A percentile compares a stretch with the other conserved stretches of the same genome.
phyloP scores from a whole-genome alignment of 352 stramenopile species.

The Globisporangium parvum region DNA sequence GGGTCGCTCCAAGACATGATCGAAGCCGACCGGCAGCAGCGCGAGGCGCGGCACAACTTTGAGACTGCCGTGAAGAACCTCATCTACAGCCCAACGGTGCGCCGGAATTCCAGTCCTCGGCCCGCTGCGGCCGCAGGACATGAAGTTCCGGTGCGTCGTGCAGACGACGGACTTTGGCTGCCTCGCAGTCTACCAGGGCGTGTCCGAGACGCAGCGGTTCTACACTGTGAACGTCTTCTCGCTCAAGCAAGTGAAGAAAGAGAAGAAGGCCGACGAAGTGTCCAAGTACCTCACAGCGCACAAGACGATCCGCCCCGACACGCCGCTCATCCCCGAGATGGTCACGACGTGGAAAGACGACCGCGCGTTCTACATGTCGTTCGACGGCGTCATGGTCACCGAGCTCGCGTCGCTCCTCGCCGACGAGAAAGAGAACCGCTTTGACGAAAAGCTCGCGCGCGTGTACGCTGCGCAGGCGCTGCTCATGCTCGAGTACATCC shows the following conservation, averaged over 20 bases:
- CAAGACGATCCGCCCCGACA: conserved; percentile 62
- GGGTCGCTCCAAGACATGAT: conserved; percentile 32
- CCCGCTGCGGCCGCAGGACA: conserved; percentile 45
- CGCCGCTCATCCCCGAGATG: conserved; percentile 67
- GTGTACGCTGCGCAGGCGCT: conserved; percentile 65
- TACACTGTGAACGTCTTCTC: conserved; percentile 80
- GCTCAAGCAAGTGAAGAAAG: conserved; percentile 56
- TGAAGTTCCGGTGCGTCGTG: conserved; percentile 65
- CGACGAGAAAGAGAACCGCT: conserved; percentile 47
- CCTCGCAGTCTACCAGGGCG: conserved; percentile 64
- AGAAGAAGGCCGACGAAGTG: conserved; percentile 68
- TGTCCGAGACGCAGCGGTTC: conserved; percentile 51
- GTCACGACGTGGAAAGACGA: conserved; percentile 75
- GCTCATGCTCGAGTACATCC: conserved; percentile 82
- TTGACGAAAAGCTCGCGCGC: conserved; percentile 50
- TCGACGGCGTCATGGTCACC: conserved; percentile 62
- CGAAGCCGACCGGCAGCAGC: conserved; percentile 28
- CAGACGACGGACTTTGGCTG: conserved; percentile 76
- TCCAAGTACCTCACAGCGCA: conserved; percentile 61
- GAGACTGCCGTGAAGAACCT: conserved; percentile 81
- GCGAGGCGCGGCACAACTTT: conserved; percentile 77
- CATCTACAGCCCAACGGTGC: conserved; percentile 52
- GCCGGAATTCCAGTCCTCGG: conserved; percentile 45
- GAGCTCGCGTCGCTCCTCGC: conserved; percentile 54
- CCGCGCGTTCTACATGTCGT: conserved; percentile 72